These are phyloP conservation scores for Xylaria sp. DNA, from an alignment of 2,329 filamentous ascomycete genomes.

Conservation along the genomic window DNA sequence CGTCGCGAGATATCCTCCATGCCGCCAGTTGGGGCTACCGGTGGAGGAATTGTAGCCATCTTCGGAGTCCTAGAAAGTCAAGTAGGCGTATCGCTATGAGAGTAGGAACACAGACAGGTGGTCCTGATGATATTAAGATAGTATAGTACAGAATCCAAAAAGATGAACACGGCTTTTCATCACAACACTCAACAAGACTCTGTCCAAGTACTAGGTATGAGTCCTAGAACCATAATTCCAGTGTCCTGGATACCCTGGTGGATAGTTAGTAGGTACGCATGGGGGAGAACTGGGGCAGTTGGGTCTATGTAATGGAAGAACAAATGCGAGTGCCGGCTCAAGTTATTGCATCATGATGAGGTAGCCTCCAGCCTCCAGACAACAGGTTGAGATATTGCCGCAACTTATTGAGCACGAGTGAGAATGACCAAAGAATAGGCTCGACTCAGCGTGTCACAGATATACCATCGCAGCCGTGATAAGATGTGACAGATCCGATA, in stretches of 20 bases:
- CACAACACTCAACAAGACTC: background rate
- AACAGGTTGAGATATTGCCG: background rate
- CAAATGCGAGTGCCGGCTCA: background rate
- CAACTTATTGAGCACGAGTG: background rate
- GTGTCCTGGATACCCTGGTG: background rate
- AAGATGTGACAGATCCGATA: background rate
- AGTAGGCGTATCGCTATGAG: background rate
- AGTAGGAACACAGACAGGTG: background rate
- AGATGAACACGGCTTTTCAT: background rate
- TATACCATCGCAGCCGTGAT: background rate
- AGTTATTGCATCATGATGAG: background rate
- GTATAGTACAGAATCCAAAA: background rate
- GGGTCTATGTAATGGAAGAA: background rate
- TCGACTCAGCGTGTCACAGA: background rate
- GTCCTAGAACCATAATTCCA: conserved; percentile 5
- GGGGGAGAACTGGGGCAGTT: background rate
- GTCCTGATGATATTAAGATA: background rate
- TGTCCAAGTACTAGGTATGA: background rate
- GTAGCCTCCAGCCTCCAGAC: background rate
- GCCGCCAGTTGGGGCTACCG: background rate
- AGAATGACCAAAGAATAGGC: no score
- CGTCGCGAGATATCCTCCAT: background rate
- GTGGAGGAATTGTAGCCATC: conserved; percentile 13
- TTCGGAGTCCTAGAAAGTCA: background rate
- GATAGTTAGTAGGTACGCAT: background rate